Conservation (phyloP, 2,329 filamentous ascomycete species). For the Beauveria varroae region DNA sequence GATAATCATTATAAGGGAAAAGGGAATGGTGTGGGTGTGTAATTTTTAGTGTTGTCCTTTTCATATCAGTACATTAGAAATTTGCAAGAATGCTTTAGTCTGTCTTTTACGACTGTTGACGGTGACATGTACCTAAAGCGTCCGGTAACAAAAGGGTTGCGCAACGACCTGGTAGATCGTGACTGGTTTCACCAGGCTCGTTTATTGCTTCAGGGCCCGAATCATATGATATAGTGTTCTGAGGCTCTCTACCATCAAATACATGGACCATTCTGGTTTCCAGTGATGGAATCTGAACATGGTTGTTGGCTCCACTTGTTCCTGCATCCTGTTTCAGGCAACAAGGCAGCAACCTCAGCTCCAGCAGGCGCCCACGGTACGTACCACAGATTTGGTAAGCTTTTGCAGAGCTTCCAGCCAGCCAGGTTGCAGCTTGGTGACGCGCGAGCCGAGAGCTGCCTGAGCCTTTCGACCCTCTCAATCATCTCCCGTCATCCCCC, state of each 20-base stretch:
- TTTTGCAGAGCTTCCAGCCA: conserved; percentile 6
- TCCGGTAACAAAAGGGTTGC: too few relatives aligned
- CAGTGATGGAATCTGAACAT: too few relatives aligned
- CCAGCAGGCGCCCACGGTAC: conserved; percentile 9
- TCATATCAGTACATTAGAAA: neutral
- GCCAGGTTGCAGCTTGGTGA: conserved; percentile 23
- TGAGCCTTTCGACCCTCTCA: conserved; percentile 24
- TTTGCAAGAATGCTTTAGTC: neutral
- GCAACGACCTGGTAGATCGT: too few relatives aligned
- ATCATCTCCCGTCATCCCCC: conserved; percentile 16
- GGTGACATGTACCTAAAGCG: neutral
- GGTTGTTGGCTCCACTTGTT: neutral
- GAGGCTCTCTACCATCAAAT: too few relatives aligned
- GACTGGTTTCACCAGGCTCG: too few relatives aligned
- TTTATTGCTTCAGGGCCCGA: too few relatives aligned
- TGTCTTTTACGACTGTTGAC: neutral
- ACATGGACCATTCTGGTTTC: too few relatives aligned
- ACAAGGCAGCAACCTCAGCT: conserved; percentile 15
- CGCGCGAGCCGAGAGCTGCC: conserved; percentile 38
- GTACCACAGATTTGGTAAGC: conserved; percentile 13
- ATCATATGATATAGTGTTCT: too few relatives aligned
- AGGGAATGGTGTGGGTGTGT: neutral
- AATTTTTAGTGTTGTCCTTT: neutral
- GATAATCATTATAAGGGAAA: conserved; percentile 4
- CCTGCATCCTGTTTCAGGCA: conserved; percentile 13